Percentiles rank a stretch among this genome's conserved stretches.
These are phyloP conservation scores for Spathaspora passalidarum DNA, from an alignment of 805 yeast genomes.

Conservation along the genomic window DNA sequence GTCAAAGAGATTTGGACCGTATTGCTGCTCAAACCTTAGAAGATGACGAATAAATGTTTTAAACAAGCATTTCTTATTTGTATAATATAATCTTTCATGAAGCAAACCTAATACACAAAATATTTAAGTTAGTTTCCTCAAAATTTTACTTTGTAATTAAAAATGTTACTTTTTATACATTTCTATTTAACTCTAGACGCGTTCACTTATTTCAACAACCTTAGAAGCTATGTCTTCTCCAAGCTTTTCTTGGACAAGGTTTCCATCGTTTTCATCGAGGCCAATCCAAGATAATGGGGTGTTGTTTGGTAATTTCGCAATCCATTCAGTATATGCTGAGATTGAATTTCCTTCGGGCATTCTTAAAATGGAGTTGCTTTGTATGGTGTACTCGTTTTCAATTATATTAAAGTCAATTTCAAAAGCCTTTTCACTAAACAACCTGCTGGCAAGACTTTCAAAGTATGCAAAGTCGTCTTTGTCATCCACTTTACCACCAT, in stretches of 20 bases:
- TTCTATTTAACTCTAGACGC: slow-evolving; percentile 1
- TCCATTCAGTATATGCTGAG: slow-evolving; percentile 46
- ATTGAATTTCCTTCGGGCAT: slow-evolving; percentile 47
- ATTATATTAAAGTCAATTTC: slow-evolving; percentile 42
- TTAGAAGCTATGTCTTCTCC: slow-evolving; percentile 15
- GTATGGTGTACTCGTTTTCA: slow-evolving; percentile 18
- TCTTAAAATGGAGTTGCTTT: slow-evolving; percentile 16
- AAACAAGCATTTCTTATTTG: background rate
- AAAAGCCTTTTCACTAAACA: slow-evolving; percentile 42
- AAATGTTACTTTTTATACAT: too few relatives aligned
- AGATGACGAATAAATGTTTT: slow-evolving; percentile 59
- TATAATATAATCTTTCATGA: slow-evolving; percentile 7
- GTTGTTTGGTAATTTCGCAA: slow-evolving; percentile 47
- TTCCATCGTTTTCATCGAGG: slow-evolving; percentile 42
- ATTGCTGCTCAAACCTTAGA: slow-evolving; percentile 98
- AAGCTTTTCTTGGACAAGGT: slow-evolving; percentile 20
- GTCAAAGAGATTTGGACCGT: slow-evolving; percentile 99
- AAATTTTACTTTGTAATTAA: background rate
- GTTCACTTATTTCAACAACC: slow-evolving; percentile 6
- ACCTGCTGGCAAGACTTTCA: slow-evolving; percentile 24
- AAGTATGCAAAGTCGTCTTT: slow-evolving; percentile 39
- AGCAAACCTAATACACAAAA: slow-evolving; percentile 1
- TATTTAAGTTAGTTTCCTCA: background rate
- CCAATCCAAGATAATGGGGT: slow-evolving; percentile 56
- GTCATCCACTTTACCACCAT: slow-evolving; percentile 63